Conservation (phyloP, 768 basidiomycete species). For the Pleurotus platypus region DNA sequence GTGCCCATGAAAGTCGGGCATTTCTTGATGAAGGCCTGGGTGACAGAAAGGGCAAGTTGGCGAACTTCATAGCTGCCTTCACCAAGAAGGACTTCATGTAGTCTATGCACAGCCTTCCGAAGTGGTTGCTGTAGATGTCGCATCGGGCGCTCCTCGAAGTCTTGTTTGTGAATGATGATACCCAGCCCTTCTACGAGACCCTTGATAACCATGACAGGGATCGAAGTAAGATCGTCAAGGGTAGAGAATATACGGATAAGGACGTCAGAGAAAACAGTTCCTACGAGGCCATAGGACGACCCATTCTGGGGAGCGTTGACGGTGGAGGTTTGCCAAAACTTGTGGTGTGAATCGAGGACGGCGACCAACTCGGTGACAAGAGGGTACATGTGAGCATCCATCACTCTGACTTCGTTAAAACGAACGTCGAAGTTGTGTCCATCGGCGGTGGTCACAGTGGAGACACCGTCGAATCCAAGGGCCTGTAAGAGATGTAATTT, state of each 20-base stretch:
- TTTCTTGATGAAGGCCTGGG: constrained; percentile 59
- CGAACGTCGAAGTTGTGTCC: constrained; percentile 51
- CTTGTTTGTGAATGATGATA: constrained; percentile 70
- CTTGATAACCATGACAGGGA: constrained; percentile 59
- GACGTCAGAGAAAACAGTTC: constrained; percentile 62
- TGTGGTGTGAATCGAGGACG: constrained; percentile 57
- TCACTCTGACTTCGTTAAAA: constrained; percentile 42
- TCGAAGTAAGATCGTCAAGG: constrained; percentile 34
- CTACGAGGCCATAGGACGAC: constrained; percentile 45
- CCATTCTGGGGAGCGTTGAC: constrained; percentile 37
- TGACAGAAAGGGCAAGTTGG: constrained; percentile 58
- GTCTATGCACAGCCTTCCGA: constrained; percentile 47
- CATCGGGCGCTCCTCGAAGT: constrained; percentile 55
- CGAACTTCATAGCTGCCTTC: constrained; percentile 66
- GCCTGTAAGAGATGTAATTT: constrained; percentile 50
- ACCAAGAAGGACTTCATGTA: constrained; percentile 46
- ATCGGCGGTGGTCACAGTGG: constrained; percentile 38
- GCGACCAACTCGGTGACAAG: constrained; percentile 57
- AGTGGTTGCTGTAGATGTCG: constrained; percentile 51
- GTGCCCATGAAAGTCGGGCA: constrained; percentile 52
- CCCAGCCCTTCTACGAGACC: constrained; percentile 60
- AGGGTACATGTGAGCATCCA: constrained; percentile 42
- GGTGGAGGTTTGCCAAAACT: constrained; percentile 43
- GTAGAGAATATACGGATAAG: constrained; percentile 48
- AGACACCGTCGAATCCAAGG: constrained; percentile 54